Base-by-base conservation (phyloP, 176 grass and related monocot species). In the Aegilops tauschii region DNA sequence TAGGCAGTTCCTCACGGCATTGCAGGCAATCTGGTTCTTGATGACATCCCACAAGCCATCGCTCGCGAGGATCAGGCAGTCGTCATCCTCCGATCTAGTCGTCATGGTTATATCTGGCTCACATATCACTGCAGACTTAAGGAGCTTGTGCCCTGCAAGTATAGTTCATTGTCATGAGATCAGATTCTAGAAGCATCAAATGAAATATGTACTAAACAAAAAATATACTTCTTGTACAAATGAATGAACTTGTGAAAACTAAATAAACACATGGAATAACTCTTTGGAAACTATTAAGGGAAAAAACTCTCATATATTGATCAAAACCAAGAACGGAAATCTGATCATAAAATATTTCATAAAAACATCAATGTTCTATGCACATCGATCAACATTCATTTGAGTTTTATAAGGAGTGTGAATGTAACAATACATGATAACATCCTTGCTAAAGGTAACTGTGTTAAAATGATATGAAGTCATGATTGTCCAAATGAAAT, bases 21-120 rank as follows among this genome's bases (percentile, higher is more conserved):
- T 61, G 44, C 96, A 92, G 6, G 96, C 88, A 16, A 81, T 69
- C 63, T 92, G 84, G 10, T 98, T 98, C 0, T 88, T 62, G 18
- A 98, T 65, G 9, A 89, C 96, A 23, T 98, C 96, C 96, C 96
- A 98, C 78, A 98, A 80, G 10, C 96, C 96, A 12, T 98, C 96
- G 73, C 90, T 98, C 0, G 93, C 93, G 4, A 95, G 86, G 54
- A 58, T 58, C 6, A 58, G 18, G 7, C 54, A 58, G 6, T 58
- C 18, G 18, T 58, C 16, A 21, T 21, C 54, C 54, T 58, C 54
- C 2, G 54, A 58, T 58, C 54, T 58, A 8, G 54, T 58, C 18
- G 86, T 89, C 5, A 88, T 20, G 36, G 82, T 88, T 71, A 98
- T 88, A 69, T 98, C 96, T 0, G 92, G 96, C 28, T 86, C 92